Evolutionary conservation across 495 filamentous ascomycete species (phyloP).

Genomic region (Parathielavia hyrcaniae): DNA sequence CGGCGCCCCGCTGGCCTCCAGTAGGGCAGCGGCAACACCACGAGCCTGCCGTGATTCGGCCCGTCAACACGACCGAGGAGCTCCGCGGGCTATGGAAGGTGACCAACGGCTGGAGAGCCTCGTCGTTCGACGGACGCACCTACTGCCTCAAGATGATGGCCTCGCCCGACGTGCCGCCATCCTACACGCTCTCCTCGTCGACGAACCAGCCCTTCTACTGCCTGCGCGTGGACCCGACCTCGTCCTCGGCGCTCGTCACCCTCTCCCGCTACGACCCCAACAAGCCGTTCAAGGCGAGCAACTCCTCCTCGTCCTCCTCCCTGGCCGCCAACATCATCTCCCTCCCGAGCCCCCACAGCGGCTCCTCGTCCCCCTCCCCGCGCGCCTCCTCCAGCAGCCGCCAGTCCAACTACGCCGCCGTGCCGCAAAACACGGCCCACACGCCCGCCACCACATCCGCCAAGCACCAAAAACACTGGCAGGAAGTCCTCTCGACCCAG

Average conservation of each 20-base stretch:
- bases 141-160: slow-evolving; percentile 47
- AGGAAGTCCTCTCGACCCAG: slow-evolving; percentile 53
- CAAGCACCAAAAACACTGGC: slow-evolving; percentile 34
- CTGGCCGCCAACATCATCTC: neutral
- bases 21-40: slow-evolving; percentile 21
- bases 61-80: slow-evolving; percentile 46
- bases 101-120: slow-evolving; percentile 50
- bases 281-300: slow-evolving; percentile 40
- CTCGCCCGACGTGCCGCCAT: slow-evolving; percentile 43
- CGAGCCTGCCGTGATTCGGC: slow-evolving; percentile 42
- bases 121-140: slow-evolving; percentile 42
- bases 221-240: slow-evolving; percentile 49
- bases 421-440: slow-evolving; percentile 1
- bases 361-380: slow-evolving; percentile 33
- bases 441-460: slow-evolving; percentile 13
- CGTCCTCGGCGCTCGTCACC: slow-evolving; percentile 48
- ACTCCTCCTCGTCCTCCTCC: slow-evolving; percentile 6
- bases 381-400: slow-evolving; percentile 26
- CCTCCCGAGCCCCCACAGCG: slow-evolving; percentile 19
- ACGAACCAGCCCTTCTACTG: slow-evolving; percentile 47
- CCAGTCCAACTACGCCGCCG: slow-evolving; percentile 8
- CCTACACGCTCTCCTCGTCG: slow-evolving; percentile 46
- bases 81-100: slow-evolving; percentile 51
- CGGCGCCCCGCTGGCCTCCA: slow-evolving; percentile 18
- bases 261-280: slow-evolving; percentile 49